These are phyloP conservation scores for Fraxinus ornus DNA, from an alignment of 305 asterid species.

Conservation along the genomic window DNA sequence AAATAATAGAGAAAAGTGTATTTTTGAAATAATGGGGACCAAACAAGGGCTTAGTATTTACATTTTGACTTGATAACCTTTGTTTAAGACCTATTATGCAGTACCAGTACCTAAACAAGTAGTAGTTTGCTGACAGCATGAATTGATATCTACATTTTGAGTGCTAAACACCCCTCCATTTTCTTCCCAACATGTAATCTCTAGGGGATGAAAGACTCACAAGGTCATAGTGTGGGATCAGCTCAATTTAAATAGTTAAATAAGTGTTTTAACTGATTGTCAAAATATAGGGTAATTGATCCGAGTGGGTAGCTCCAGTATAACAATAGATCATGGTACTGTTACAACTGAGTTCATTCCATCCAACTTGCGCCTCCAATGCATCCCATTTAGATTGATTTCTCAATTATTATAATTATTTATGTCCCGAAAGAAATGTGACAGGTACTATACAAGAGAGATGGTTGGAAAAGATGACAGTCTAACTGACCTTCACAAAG, in stretches of 20 bases:
- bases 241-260: neutral
- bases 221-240: neutral
- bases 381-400: neutral
- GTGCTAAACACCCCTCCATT: neutral
- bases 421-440: neutral
- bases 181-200: neutral
- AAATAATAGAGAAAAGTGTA: too few relatives aligned
- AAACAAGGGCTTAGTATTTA: neutral
- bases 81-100: neutral
- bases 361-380: neutral
- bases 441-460: neutral
- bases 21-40: too few relatives aligned
- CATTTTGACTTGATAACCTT: neutral
- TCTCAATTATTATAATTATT: neutral
- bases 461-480: neutral
- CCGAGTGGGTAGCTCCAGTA: neutral
- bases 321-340: neutral
- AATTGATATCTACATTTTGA: neutral
- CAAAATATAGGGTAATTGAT: neutral
- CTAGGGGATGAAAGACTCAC: neutral
- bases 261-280: neutral
- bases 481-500: constrained; percentile 78
- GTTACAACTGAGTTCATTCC: neutral
- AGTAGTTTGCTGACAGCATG: neutral
- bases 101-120: neutral